Conservation (phyloP, 2,329 filamentous ascomycete species). For the Fusarium lyarnte region DNA sequence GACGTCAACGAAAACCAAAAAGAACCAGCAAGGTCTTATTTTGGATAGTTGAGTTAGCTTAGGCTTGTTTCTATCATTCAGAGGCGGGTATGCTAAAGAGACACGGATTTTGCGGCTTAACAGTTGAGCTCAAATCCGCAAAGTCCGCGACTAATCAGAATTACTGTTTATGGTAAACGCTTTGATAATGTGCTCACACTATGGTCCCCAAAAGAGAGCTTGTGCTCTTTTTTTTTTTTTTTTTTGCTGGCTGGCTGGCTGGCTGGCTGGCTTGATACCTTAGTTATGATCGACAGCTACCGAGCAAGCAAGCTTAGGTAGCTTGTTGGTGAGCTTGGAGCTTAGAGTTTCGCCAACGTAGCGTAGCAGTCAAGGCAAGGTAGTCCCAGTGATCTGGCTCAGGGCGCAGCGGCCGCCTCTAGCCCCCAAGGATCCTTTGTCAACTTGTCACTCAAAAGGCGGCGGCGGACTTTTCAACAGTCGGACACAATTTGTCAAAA, state of each 20-base stretch:
- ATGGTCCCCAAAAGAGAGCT: neutral
- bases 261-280: neutral
- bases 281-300: constrained; percentile 24
- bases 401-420: constrained; percentile 32
- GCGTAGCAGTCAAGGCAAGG: neutral
- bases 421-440: constrained; percentile 28
- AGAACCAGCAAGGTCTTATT: neutral
- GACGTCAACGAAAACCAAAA: neutral
- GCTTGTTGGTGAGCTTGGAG: constrained; percentile 1
- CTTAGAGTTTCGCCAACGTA: neutral
- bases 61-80: neutral
- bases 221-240: neutral
- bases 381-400: constrained; percentile 37
- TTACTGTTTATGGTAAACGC: neutral
- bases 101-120: constrained; percentile 4
- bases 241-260: neutral
- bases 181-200: neutral
- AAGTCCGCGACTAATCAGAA: constrained; percentile 5
- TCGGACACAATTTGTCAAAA: constrained; percentile 18
- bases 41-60: neutral
- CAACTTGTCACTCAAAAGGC: constrained; percentile 11
- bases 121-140: neutral
- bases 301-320: neutral
- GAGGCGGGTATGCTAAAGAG: neutral
- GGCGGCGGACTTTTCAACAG: constrained; percentile 2